Evolutionary conservation across 768 basidiomycete species (phyloP).

Genomic region (Coprinopsis sp.): DNA sequence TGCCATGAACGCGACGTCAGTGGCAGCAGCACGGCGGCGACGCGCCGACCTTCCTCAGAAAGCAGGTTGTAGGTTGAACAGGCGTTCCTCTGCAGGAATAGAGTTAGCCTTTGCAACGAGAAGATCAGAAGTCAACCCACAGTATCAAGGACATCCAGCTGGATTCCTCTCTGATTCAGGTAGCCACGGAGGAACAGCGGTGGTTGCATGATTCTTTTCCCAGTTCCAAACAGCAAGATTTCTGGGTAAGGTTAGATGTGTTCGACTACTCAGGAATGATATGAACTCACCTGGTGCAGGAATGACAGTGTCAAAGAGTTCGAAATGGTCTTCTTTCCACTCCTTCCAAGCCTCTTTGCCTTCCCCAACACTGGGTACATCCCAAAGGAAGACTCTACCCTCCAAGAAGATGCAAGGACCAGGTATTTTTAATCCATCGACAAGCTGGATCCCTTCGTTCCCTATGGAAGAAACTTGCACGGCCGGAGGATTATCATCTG

Average conservation of each 20-base stretch:
- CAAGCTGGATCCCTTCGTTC: slow-evolving; percentile 58
- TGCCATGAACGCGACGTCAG: slow-evolving; percentile 51
- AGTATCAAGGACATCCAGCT: slow-evolving; percentile 86
- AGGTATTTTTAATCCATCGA: slow-evolving; percentile 74
- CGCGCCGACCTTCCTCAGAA: slow-evolving; percentile 87
- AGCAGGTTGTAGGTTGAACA: slow-evolving; percentile 95
- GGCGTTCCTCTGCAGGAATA: slow-evolving; percentile 70
- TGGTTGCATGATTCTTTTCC: slow-evolving; percentile 61
- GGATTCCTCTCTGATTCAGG: slow-evolving; percentile 74
- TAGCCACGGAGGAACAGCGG: slow-evolving; percentile 64
- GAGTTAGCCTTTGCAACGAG: slow-evolving; percentile 3
- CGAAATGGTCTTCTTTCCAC: slow-evolving; percentile 73
- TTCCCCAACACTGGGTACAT: slow-evolving; percentile 48
- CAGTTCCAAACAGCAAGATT: slow-evolving; percentile 87
- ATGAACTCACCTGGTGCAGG: slow-evolving; percentile 78
- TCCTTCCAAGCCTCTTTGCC: slow-evolving; percentile 49
- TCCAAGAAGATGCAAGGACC: slow-evolving; percentile 81
- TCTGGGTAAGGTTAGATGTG: slow-evolving; percentile 42
- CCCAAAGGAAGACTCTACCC: slow-evolving; percentile 87
- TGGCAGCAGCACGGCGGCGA: slow-evolving; percentile 88
- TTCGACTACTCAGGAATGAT: not conserved
- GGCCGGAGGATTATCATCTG: slow-evolving; percentile 60
- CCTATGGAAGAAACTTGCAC: slow-evolving; percentile 70
- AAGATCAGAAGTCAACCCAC: slow-evolving; percentile 35
- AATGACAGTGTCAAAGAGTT: slow-evolving; percentile 74